A percentile compares a stretch with the other conserved stretches of the same genome.
Conservation (phyloP, 768 basidiomycete species). For the Leccinellum rugosiceps region DNA sequence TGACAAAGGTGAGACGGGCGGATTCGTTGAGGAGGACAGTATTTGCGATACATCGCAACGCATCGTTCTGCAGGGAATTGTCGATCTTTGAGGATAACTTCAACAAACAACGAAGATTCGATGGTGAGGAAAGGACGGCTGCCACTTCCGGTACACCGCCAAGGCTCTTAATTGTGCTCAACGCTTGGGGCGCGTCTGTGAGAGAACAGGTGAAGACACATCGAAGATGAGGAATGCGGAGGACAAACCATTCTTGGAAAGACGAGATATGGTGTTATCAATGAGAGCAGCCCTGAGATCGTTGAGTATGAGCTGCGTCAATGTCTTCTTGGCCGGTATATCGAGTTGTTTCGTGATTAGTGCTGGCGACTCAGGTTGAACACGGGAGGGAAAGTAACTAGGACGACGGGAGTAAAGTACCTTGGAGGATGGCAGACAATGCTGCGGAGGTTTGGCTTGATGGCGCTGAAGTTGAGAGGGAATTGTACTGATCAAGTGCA, state of each 20-base stretch:
- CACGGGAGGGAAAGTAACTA: slow-evolving; percentile 1
- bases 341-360: slow-evolving; percentile 27
- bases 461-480: slow-evolving; percentile 13
- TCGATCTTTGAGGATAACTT: slow-evolving; percentile 49
- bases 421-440: slow-evolving; percentile 14
- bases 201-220: background rate
- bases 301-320: slow-evolving; percentile 55
- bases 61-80: slow-evolving; percentile 60
- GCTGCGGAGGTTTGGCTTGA: slow-evolving; percentile 1
- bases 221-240: background rate
- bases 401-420: slow-evolving; percentile 9
- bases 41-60: slow-evolving; percentile 77
- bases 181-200: slow-evolving; percentile 63
- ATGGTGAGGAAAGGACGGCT: slow-evolving; percentile 47
- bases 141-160: slow-evolving; percentile 72
- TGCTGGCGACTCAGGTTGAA: slow-evolving; percentile 13
- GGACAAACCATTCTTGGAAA: slow-evolving; percentile 54
- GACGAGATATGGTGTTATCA: slow-evolving; percentile 42
- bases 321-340: slow-evolving; percentile 44
- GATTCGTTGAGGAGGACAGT: slow-evolving; percentile 66
- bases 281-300: slow-evolving; percentile 47
- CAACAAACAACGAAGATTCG: slow-evolving; percentile 58
- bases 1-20: slow-evolving; percentile 56
- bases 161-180: slow-evolving; percentile 71
- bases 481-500: slow-evolving; percentile 15